Conservation (phyloP, 139 green algal species). For the Chlamydomonas eustigma region DNA sequence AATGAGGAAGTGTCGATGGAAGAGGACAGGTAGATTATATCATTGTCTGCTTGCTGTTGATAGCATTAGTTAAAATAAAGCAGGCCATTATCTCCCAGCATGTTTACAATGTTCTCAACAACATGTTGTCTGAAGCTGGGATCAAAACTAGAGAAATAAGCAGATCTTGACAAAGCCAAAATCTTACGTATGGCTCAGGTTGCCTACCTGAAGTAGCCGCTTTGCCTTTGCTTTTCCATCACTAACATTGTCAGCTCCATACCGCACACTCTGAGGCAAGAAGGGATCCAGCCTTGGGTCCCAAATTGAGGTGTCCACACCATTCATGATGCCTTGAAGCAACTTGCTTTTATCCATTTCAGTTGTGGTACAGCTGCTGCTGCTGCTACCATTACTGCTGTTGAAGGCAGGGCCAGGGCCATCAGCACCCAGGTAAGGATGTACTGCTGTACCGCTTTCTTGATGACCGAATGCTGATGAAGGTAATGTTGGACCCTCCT, state of each 20-base stretch:
- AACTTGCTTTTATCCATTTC: too few species aligned
- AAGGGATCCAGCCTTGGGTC: slow-evolving; percentile 56
- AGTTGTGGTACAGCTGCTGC: too few species aligned
- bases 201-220: slow-evolving; percentile 32
- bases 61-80: too few species aligned
- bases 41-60: too few species aligned
- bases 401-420: neutral
- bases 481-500: too few species aligned
- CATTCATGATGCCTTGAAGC: slow-evolving; percentile 70
- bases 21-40: neutral
- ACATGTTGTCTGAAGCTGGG: too few species aligned
- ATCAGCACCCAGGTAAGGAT: neutral
- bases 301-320: slow-evolving; percentile 50
- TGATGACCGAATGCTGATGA: too few species aligned
- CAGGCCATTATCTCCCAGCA: too few species aligned
- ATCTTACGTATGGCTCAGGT: neutral
- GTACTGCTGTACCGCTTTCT: neutral
- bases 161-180: too few species aligned
- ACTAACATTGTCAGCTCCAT: slow-evolving; percentile 16
- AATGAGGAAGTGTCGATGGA: slow-evolving; percentile 4
- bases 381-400: too few species aligned
- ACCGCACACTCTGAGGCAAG: slow-evolving; percentile 50
- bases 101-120: too few species aligned
- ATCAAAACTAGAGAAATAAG: too few species aligned
- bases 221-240: slow-evolving; percentile 49